These are phyloP conservation scores for Scutellaria minor DNA, from an alignment of 257 asterid genomes.

Conservation along the genomic window DNA sequence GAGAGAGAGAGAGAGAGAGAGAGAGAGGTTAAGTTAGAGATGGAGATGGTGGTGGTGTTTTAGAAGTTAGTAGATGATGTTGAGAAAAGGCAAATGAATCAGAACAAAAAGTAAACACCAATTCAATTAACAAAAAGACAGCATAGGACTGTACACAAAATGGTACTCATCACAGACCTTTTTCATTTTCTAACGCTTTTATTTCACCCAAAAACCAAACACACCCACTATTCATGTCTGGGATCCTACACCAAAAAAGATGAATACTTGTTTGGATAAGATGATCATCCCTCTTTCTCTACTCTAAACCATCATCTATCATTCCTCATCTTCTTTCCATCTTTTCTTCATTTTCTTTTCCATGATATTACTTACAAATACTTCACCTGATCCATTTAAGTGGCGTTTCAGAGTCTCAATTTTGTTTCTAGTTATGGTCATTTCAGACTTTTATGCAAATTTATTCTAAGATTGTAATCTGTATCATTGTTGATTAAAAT, in stretches of 20 bases:
- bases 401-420: too few species aligned
- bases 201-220: conserved; percentile 58
- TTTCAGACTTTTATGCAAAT: too few species aligned
- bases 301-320: conserved; percentile 2
- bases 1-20: too few species aligned
- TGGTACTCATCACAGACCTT: conserved; percentile 40
- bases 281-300: not conserved
- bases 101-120: conserved; percentile 57
- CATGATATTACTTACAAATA: not conserved
- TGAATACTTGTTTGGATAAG: not conserved
- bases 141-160: conserved; percentile 39
- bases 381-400: too few species aligned
- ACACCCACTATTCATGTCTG: conserved; percentile 71
- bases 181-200: conserved; percentile 46
- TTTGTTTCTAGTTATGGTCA: too few species aligned
- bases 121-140: conserved; percentile 53
- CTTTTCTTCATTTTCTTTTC: not conserved
- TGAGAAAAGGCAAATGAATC: conserved; percentile 67
- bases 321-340: conserved; percentile 40
- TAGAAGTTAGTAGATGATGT: conserved; percentile 36
- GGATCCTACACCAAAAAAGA: conserved; percentile 41
- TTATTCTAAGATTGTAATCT: too few species aligned
- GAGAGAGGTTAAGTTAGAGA: conserved; percentile 18
- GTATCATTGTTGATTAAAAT: too few species aligned
- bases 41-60: conserved; percentile 29